Evolutionary conservation across 1,139 yeast species (phyloP), one percentile per base, ranked within the genome.

Genomic region (Saccharomyces hybrid): DNA sequence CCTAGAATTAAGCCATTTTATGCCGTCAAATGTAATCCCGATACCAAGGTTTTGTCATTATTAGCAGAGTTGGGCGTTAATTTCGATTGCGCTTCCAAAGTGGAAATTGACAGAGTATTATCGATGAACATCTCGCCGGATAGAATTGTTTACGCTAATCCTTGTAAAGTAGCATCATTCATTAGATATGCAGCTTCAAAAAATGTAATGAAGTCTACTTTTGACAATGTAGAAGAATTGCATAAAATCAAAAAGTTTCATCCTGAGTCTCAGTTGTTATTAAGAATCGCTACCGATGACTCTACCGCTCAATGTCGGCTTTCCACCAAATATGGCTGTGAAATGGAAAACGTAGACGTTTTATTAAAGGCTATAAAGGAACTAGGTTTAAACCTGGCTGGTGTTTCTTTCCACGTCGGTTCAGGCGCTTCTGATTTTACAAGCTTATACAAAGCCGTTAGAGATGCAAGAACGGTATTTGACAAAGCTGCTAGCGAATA

Each of bases 341-440:
- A 84, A 30, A 66, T 87, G 60, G 71, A 74, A 7, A 75, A 78
- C 14, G 86, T 89, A 2, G 64, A 75, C 49, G 67, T 73, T 30
- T 75, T 93, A 64, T 76, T 93, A 61, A 77, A 80, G 5, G 71
- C 79, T 57, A 95, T 96, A 42, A 74, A 78, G 56, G 77, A 78
- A 54, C 73, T 89, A 56, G 81, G 75, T 2, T 76, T 93, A 63
- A 73, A 80, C 55, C 79, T 91, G 44, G 81, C 75, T 30, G 99
- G 99, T 49, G 93, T 90, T 46, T 91, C 97, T 7, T 93, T 93
- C 79, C 99, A 93, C 70, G 90, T 91, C 56, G 99, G 99, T 1
- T 87, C 96, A 2, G 98, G 98, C 49, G 95, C 97, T 27, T 81
- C 81, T 56, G 96, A 89, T 68, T 80, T 84, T 57, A 72, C 75